Percentiles rank a stretch among this genome's conserved stretches.
phyloP scores from a whole-genome alignment of 495 filamentous ascomycete genomes.

The Thozetella sp. region DNA sequence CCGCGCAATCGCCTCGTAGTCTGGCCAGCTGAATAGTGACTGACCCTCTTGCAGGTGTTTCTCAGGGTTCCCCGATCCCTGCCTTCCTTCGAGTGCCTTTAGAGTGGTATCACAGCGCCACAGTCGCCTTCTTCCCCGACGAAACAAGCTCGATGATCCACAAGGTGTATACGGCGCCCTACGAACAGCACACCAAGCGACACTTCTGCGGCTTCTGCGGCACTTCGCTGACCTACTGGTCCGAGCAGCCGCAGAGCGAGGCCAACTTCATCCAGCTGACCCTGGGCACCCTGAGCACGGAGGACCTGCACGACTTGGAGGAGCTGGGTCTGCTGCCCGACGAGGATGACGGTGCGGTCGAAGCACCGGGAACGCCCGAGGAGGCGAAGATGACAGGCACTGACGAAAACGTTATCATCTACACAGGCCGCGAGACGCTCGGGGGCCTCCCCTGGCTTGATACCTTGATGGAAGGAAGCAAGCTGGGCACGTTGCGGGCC shows the following conservation, averaged over 20 bases:
- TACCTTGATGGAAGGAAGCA: conserved; percentile 73
- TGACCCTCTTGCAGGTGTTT: conserved; percentile 49
- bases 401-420: conserved; percentile 1
- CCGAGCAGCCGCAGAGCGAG: conserved; percentile 66
- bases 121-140: conserved; percentile 73
- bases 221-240: conserved; percentile 79
- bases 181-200: conserved; percentile 61
- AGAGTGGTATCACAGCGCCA: conserved; percentile 69
- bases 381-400: conserved; percentile 8
- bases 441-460: conserved; percentile 80
- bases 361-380: conserved; percentile 10
- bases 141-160: conserved; percentile 75
- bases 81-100: conserved; percentile 83
- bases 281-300: conserved; percentile 66
- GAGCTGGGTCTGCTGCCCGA: conserved; percentile 65
- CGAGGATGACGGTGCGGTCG: conserved; percentile 37
- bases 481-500: conserved; percentile 65
- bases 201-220: conserved; percentile 93
- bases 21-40: conserved; percentile 6
- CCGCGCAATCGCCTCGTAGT: too few species aligned
- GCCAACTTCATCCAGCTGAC: conserved; percentile 75
- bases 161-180: conserved; percentile 64
- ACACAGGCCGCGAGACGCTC: conserved; percentile 35
- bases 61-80: conserved; percentile 69
- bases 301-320: conserved; percentile 69